Conservation (phyloP, 805 yeast genomes). For the Suhomyces tanzawaensis region DNA sequence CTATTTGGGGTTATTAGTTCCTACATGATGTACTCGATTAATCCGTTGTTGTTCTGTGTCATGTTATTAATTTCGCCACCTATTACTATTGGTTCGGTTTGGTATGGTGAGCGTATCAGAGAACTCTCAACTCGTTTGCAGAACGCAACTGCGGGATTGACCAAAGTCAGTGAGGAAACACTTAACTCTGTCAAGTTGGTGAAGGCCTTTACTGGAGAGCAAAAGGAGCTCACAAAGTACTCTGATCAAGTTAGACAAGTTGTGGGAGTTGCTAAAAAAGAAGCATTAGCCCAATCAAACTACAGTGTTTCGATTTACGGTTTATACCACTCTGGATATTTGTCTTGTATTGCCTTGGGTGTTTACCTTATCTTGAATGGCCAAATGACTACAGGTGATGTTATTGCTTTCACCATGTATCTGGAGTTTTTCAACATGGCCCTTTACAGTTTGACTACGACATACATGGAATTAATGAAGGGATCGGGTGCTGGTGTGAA, state of each 20-base stretch:
- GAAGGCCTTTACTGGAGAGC: slow-evolving; percentile 45
- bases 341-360: slow-evolving; percentile 43
- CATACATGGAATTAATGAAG: slow-evolving; percentile 46
- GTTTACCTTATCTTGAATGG: slow-evolving; percentile 42
- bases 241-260: slow-evolving; percentile 39
- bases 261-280: slow-evolving; percentile 40
- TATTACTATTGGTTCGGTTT: slow-evolving; percentile 43
- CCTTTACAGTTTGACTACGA: slow-evolving; percentile 43
- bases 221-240: slow-evolving; percentile 39
- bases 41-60: slow-evolving; percentile 42
- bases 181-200: slow-evolving; percentile 42
- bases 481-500: slow-evolving; percentile 48
- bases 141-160: slow-evolving; percentile 44
- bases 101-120: slow-evolving; percentile 45
- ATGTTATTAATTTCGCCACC: slow-evolving; percentile 47
- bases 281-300: slow-evolving; percentile 45
- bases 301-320: slow-evolving; percentile 43
- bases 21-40: slow-evolving; percentile 44
- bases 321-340: slow-evolving; percentile 42
- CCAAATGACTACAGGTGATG: slow-evolving; percentile 47
- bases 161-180: slow-evolving; percentile 44
- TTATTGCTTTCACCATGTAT: slow-evolving; percentile 46
- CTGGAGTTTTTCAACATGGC: slow-evolving; percentile 45
- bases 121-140: slow-evolving; percentile 40
- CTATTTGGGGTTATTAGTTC: slow-evolving; percentile 42